phyloP scores from a whole-genome alignment of 2,329 filamentous ascomycete genomes.

The Drechmeria coniospora region DNA sequence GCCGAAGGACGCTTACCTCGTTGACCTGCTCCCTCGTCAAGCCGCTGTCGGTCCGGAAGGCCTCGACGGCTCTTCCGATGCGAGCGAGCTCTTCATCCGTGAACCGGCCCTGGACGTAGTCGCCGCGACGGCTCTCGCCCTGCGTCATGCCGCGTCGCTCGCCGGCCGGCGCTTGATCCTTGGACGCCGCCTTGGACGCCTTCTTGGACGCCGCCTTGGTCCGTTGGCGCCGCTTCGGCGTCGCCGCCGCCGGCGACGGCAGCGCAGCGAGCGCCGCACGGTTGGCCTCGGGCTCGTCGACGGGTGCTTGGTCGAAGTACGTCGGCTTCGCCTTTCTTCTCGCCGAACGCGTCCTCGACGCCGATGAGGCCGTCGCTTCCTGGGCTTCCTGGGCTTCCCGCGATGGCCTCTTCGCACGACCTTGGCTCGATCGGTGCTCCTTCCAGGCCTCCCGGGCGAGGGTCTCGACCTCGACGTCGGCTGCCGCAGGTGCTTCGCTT shows the following conservation, averaged over 20 bases:
- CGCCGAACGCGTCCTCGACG: conserved; percentile 17
- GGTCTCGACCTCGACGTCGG: conserved; percentile 10
- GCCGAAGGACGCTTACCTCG: conserved; percentile 20
- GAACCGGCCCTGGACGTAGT: conserved; percentile 25
- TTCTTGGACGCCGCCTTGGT: conserved; percentile 15
- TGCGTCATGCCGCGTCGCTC: too few species aligned
- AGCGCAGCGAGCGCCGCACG: conserved; percentile 9
- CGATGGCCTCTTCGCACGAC: conserved; percentile 4
- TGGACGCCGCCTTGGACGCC: conserved; percentile 6
- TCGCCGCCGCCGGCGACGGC: conserved; percentile 18
- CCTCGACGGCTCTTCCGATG: conserved; percentile 25
- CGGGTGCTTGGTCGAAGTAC: conserved; percentile 21
- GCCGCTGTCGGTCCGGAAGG: conserved; percentile 26
- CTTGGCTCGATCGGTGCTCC: conserved; percentile 16
- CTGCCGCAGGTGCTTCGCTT: neutral
- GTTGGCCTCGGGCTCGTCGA: conserved; percentile 8
- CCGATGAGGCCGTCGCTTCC: conserved; percentile 4
- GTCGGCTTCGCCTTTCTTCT: conserved; percentile 34
- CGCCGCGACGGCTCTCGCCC: too few species aligned
- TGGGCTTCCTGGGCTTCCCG: conserved; percentile 3
- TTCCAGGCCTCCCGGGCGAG: conserved; percentile 20
- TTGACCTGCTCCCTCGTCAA: conserved; percentile 32
- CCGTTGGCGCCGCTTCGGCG: conserved; percentile 15
- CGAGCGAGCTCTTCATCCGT: conserved; percentile 25
- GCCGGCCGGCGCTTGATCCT: too few species aligned